Evolutionary conservation across 2,329 filamentous ascomycete genomes (phyloP).

Genomic region (Pseudofabraea citricarpa): DNA sequence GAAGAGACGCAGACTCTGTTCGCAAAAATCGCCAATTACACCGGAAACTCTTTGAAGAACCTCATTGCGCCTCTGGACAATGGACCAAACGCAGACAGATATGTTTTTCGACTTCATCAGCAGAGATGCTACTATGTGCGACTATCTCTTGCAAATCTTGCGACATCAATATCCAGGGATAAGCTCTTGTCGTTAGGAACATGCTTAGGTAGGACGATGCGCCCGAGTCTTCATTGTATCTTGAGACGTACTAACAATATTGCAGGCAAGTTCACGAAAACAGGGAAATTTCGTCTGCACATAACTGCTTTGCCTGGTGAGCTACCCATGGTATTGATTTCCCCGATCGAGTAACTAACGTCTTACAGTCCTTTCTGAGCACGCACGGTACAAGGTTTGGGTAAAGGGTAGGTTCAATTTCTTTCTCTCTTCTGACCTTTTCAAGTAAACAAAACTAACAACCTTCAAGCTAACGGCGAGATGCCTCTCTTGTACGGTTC

Average conservation of each 20-base stretch:
- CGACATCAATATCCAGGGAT: conserved; percentile 77
- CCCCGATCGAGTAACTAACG: no score
- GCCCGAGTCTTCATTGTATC: no score
- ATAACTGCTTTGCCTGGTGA: conserved; percentile 81
- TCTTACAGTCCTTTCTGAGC: conserved; percentile 84
- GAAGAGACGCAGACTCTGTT: conserved; percentile 78
- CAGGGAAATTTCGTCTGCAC: conserved; percentile 90
- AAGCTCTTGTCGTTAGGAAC: conserved; percentile 84
- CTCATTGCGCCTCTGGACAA: conserved; percentile 71
- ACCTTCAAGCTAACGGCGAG: conserved; percentile 89
- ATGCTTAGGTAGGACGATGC: conserved; percentile 70
- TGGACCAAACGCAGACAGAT: conserved; percentile 65
- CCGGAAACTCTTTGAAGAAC: conserved; percentile 78
- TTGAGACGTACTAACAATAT: conserved; percentile 16
- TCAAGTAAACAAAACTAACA: no score
- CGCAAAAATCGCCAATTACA: conserved; percentile 91
- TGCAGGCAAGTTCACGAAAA: conserved; percentile 89
- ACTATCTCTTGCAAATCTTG: conserved; percentile 84
- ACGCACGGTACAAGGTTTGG: conserved; percentile 96
- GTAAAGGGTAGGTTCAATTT: no score
- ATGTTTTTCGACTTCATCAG: conserved; percentile 80
- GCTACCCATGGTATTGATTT: no score
- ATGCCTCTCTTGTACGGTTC: conserved; percentile 97
- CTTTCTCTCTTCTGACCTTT: no score
- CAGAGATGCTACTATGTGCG: conserved; percentile 89